Evolutionary conservation across 176 grass and related monocot species (phyloP).

Genomic region (Chloris gayana): DNA sequence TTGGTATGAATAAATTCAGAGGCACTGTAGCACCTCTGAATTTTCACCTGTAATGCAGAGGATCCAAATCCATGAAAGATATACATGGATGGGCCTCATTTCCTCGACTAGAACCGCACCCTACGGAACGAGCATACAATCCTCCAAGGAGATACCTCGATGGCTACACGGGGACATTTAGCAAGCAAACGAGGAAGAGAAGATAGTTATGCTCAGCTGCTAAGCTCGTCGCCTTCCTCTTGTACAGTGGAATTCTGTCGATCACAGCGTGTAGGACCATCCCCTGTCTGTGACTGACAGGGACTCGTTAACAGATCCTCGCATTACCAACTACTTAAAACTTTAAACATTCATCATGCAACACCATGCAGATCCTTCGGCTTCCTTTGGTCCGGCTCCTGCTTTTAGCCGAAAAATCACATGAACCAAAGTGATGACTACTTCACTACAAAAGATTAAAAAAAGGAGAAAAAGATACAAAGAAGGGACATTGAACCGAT

Average conservation of each 20-base stretch:
- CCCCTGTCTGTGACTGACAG: constrained; percentile 29
- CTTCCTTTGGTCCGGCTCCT: not conserved
- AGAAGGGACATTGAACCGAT: not conserved
- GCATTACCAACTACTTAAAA: constrained; percentile 43
- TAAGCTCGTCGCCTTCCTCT: constrained; percentile 35
- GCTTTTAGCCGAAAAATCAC: constrained; percentile 38
- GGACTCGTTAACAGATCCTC: constrained; percentile 43
- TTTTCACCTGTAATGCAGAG: too few species aligned
- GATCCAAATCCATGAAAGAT: too few species aligned
- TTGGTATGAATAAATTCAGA: too few species aligned
- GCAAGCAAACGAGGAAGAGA: not conserved
- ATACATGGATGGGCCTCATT: not conserved
- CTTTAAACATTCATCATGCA: constrained; percentile 21
- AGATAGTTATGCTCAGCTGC: constrained; percentile 4
- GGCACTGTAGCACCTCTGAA: too few species aligned
- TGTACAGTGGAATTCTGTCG: constrained; percentile 30
- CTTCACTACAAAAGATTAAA: not conserved
- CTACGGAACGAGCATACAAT: not conserved
- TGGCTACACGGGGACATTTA: not conserved
- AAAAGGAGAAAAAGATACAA: not conserved
- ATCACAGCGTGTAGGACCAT: constrained; percentile 24
- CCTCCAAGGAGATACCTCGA: constrained; percentile 16
- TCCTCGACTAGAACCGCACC: constrained; percentile 21
- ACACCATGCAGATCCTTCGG: constrained; percentile 16
- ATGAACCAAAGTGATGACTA: constrained; percentile 43